A percentile compares a stretch with the other conserved stretches of the same genome.
These are phyloP conservation scores for Aspergillus novoparasiticus DNA, from an alignment of 2,329 filamentous ascomycete genomes.

Conservation along the genomic window DNA sequence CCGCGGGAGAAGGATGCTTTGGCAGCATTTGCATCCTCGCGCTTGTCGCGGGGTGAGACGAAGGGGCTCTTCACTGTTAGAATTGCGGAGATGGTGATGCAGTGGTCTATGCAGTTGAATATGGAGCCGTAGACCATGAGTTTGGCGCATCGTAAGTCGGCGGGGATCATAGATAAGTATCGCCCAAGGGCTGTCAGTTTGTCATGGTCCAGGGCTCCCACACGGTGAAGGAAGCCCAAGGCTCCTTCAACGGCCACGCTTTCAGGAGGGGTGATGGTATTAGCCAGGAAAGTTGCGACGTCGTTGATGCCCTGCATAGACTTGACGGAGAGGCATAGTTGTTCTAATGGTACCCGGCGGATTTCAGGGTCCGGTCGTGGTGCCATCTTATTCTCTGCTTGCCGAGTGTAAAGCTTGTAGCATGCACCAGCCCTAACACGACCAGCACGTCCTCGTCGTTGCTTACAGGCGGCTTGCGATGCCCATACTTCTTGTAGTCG, in stretches of 20 bases:
- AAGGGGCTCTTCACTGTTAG: slow-evolving; percentile 90
- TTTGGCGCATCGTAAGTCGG: slow-evolving; percentile 89
- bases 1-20: slow-evolving; percentile 72
- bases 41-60: slow-evolving; percentile 76
- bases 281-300: slow-evolving; percentile 76
- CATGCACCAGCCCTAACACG: slow-evolving; percentile 88
- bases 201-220: slow-evolving; percentile 85
- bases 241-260: slow-evolving; percentile 84
- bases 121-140: slow-evolving; percentile 93
- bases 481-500: slow-evolving; percentile 95
- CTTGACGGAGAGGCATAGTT: slow-evolving; percentile 89
- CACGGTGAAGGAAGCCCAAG: slow-evolving; percentile 73
- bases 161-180: slow-evolving; percentile 92
- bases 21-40: slow-evolving; percentile 78
- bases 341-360: slow-evolving; percentile 86
- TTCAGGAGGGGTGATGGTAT: slow-evolving; percentile 87
- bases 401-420: slow-evolving; percentile 92
- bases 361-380: slow-evolving; percentile 93
- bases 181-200: slow-evolving; percentile 87
- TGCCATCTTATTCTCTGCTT: slow-evolving; percentile 80
- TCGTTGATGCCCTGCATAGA: slow-evolving; percentile 85
- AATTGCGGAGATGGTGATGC: slow-evolving; percentile 85
- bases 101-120: slow-evolving; percentile 88
- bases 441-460: slow-evolving; percentile 88
- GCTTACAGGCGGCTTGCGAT: slow-evolving; percentile 89